These are phyloP conservation scores for Pinus albicaulis DNA, from an alignment of 75 land plant genomes.

Conservation along the genomic window DNA sequence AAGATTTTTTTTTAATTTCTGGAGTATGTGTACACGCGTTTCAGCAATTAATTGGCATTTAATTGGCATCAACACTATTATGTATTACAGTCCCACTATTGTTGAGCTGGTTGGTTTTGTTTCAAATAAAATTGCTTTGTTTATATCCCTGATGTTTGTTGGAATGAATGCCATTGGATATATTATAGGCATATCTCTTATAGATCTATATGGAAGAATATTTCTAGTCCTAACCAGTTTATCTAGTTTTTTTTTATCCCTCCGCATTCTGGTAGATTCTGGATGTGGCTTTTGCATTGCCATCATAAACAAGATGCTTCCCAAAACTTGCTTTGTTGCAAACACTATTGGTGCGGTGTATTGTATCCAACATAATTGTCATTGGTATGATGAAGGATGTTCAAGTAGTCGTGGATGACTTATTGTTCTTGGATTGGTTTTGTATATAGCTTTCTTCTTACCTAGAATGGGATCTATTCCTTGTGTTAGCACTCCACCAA, in stretches of 20 bases:
- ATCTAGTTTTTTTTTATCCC: conserved; percentile 77
- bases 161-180: conserved; percentile 85
- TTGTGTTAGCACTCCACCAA: no score
- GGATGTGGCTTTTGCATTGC: conserved; percentile 22
- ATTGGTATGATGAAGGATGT: conserved; percentile 36
- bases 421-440: conserved; percentile 71
- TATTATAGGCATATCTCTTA: conserved; percentile 76
- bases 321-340: conserved; percentile 28
- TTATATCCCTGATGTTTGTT: conserved; percentile 75
- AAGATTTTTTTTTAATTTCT: conserved; percentile 75
- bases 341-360: background rate
- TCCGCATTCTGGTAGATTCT: conserved; percentile 48
- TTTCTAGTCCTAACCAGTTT: conserved; percentile 68
- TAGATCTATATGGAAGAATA: no score
- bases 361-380: conserved; percentile 7
- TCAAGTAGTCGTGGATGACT: conserved; percentile 86
- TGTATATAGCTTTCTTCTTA: conserved; percentile 76
- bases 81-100: no score
- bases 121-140: conserved; percentile 79
- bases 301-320: no score
- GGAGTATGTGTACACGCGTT: conserved; percentile 94
- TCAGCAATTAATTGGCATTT: conserved; percentile 93
- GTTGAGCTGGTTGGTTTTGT: conserved; percentile 92
- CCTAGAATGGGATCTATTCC: conserved; percentile 99
- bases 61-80: no score